Conservation (phyloP, 1,139 yeast species). For the Suhomyces anneliseae region DNA sequence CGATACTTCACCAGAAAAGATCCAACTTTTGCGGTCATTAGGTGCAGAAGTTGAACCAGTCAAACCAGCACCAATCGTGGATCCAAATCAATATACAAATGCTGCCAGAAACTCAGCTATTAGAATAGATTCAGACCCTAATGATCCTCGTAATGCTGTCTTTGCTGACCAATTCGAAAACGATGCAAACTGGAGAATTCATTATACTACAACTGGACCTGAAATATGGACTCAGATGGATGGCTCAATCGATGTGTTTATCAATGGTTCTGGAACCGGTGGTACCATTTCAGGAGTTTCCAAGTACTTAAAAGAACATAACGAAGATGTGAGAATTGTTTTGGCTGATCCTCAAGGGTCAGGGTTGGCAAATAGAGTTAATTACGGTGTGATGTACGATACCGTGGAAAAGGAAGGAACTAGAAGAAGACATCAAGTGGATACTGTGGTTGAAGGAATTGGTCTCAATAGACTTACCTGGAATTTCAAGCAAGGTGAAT, state of each 20-base stretch:
- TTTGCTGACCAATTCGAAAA: conserved; percentile 97
- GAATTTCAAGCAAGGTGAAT: conserved; percentile 74
- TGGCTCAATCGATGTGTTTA: conserved; percentile 67
- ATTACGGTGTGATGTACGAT: conserved; percentile 93
- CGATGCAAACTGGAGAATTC: conserved; percentile 85
- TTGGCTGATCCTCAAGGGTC: conserved; percentile 97
- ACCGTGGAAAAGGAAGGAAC: conserved; percentile 88
- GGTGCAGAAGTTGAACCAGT: conserved; percentile 91
- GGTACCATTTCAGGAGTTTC: conserved; percentile 92
- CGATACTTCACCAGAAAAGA: conserved; percentile 85
- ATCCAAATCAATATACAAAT: conserved; percentile 89
- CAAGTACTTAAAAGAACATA: conserved; percentile 58
- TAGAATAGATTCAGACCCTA: conserved; percentile 44
- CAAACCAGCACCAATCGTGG: conserved; percentile 93
- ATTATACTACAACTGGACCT: conserved; percentile 84
- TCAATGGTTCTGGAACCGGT: conserved; percentile 74
- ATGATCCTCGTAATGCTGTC: conserved; percentile 52
- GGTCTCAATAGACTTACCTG: conserved; percentile 85
- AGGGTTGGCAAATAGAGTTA: conserved; percentile 82
- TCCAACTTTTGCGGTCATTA: conserved; percentile 63
- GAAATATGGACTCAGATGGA: conserved; percentile 75
- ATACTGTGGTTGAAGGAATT: conserved; percentile 90
- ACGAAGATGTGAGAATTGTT: conserved; percentile 36
- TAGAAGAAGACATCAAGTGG: conserved; percentile 93
- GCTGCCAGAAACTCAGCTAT: conserved; percentile 71